Conservation (phyloP, 495 filamentous ascomycete genomes). For the Xylaria palmicola region DNA sequence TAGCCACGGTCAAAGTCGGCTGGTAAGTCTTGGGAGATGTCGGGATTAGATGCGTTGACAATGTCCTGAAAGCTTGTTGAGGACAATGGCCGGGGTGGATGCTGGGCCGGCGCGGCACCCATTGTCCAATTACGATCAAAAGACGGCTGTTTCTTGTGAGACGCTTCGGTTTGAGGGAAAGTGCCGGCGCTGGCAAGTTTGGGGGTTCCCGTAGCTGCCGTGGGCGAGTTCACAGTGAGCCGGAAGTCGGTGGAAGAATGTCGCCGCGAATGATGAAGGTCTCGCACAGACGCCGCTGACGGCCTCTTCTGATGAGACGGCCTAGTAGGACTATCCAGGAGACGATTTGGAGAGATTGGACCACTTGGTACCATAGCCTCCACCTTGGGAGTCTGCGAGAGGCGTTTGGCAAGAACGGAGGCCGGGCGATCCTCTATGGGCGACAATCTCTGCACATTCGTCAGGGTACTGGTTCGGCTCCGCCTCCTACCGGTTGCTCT, state of each 20-base stretch:
- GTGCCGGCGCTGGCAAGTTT: constrained; percentile 34
- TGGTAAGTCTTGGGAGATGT: constrained; percentile 37
- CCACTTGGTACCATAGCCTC: constrained; percentile 38
- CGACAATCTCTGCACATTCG: constrained; percentile 68
- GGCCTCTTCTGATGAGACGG: constrained; percentile 52
- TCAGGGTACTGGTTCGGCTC: constrained; percentile 62
- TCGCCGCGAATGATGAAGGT: constrained; percentile 79
- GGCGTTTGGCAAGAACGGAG: constrained; percentile 41
- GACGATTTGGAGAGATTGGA: constrained; percentile 44
- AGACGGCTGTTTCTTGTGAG: constrained; percentile 79
- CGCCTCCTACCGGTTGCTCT: constrained; percentile 33
- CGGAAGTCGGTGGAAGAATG: constrained; percentile 81
- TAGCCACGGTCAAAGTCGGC: constrained; percentile 85
- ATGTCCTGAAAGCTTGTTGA: constrained; percentile 46
- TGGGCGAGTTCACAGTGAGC: constrained; percentile 32
- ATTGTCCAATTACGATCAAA: constrained; percentile 91
- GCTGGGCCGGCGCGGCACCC: constrained; percentile 47
- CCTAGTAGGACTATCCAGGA: constrained; percentile 56
- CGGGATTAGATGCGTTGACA: constrained; percentile 28
- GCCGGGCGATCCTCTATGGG: constrained; percentile 36
- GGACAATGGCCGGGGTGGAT: constrained; percentile 41
- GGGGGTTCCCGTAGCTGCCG: constrained; percentile 31
- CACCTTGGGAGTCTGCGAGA: constrained; percentile 44
- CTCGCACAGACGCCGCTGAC: constrained; percentile 82
- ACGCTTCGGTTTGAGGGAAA: constrained; percentile 33